Evolutionary conservation across 78 protist species (phyloP).

Genomic region (Dictyostelium firmibasis): DNA sequence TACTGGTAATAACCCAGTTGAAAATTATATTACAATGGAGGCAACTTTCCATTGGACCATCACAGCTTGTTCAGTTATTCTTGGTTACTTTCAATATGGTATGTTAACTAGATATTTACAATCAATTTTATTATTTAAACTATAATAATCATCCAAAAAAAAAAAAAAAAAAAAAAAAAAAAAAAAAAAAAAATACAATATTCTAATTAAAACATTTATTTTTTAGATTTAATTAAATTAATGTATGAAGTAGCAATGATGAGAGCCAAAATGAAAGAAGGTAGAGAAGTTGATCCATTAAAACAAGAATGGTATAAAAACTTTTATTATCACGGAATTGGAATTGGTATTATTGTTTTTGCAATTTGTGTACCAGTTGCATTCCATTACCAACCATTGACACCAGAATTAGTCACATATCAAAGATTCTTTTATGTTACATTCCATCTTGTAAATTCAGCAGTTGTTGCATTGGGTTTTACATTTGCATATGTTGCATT

Average conservation of each 20-base stretch:
- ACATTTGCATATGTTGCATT: constrained; percentile 20
- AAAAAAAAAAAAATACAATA: not conserved
- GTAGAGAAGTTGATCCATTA: constrained; percentile 55
- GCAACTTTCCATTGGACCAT: constrained; percentile 69
- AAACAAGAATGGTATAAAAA: not conserved
- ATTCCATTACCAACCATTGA: constrained; percentile 18
- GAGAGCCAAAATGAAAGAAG: constrained; percentile 65
- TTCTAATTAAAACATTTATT: not conserved
- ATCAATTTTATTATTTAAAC: no score
- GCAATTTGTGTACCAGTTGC: not conserved
- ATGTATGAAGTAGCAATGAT: constrained; percentile 80
- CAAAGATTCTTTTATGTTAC: constrained; percentile 54
- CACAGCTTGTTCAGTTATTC: constrained; percentile 2
- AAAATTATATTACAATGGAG: constrained; percentile 52
- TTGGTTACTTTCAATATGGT: constrained; percentile 69
- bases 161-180: no score
- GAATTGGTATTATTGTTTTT: not conserved
- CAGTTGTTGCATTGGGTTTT: constrained; percentile 10
- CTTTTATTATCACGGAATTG: not conserved
- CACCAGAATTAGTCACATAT: not conserved
- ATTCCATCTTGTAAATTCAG: constrained; percentile 37
- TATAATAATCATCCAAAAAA: no score
- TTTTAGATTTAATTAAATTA: constrained; percentile 39
- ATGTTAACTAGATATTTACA: no score
- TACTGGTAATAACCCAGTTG: not conserved